Base-by-base conservation (phyloP, 192 early-diverging fungal genomes). In the Backusella sp. region DNA sequence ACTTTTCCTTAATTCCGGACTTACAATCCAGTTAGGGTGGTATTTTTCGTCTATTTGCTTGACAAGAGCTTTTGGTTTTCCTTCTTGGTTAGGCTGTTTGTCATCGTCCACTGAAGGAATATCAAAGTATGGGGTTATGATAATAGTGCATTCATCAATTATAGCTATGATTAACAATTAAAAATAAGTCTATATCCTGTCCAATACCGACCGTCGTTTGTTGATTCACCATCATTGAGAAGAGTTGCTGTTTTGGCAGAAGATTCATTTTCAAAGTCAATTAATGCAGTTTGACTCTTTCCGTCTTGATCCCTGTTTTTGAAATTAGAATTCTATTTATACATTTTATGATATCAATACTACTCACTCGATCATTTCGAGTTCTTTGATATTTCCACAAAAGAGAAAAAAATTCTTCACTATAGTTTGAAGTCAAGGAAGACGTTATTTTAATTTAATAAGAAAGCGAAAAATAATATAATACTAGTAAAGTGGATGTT, bases 361-460 rank as follows among this genome's bases (percentile, higher is more conserved):
- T 37, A 80, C 83, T 84, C 84, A 89, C 88, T 84, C 87, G 70
- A 81, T 67, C 59, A 91, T 77, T 76, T 90, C 88, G 73, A 91
- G 90, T 76, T 87, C 82, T 44, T 80, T 74, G 72, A 91, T 91
- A 75, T 86, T 88, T 44, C 90, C 90, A 75, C 90, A 90, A 79
- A 91, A 90, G 46, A 85, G 74, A 72, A 91, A 91, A 73, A 91
- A 91, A 70, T 90, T 88, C 76, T 85, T 88, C 68, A 90, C 89
- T 87, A 80, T 21, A 59, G 23, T 2, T 17, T 41, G 34, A 52
- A 66, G 21, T 41, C 68, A 30, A 66, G 2, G 14, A 73, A 81
- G 15, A 11, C 32, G 56, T 12, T 15, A 77, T 6, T 14, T 30
- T 30, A 11, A 26, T 8, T 34, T 56, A 72, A 80, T 62, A 23